phyloP scores from a whole-genome alignment of 352 stramenopile species.

The Lagenidium sp. region DNA sequence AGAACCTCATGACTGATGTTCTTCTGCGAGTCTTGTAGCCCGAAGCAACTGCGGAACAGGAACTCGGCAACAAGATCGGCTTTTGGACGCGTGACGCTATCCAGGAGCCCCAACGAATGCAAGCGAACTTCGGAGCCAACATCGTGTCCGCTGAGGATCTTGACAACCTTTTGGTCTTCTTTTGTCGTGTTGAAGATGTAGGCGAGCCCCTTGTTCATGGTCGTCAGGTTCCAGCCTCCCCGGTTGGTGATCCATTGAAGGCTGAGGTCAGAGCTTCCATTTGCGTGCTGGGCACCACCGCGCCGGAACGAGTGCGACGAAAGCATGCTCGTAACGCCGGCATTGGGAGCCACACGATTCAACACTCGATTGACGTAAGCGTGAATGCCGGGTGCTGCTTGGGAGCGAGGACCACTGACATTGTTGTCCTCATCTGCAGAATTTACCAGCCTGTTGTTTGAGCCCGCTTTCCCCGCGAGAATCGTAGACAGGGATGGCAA shows the following conservation, averaged over 20 bases:
- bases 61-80: neutral
- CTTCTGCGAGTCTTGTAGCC: neutral
- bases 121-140: neutral
- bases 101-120: neutral
- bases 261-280: slow-evolving; percentile 6
- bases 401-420: too few species aligned
- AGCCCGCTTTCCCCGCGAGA: neutral
- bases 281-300: slow-evolving; percentile 14
- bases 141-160: slow-evolving; percentile 9
- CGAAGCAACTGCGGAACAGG: neutral
- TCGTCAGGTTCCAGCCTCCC: slow-evolving; percentile 18
- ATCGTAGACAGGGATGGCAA: neutral
- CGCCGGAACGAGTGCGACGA: slow-evolving; percentile 19
- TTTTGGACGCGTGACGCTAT: neutral
- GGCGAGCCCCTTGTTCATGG: slow-evolving; percentile 16
- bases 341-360: neutral
- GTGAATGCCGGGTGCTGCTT: slow-evolving; percentile 4
- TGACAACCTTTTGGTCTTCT: slow-evolving; percentile 6
- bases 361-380: slow-evolving; percentile 12
- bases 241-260: slow-evolving; percentile 24
- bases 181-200: slow-evolving; percentile 15
- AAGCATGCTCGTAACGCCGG: slow-evolving; percentile 1
- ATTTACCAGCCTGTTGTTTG: too few species aligned
- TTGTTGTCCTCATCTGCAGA: too few species aligned
- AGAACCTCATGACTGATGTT: neutral